These are phyloP conservation scores for Viola pubescens DNA, from an alignment of 441 rosid genomes.

Conservation along the genomic window DNA sequence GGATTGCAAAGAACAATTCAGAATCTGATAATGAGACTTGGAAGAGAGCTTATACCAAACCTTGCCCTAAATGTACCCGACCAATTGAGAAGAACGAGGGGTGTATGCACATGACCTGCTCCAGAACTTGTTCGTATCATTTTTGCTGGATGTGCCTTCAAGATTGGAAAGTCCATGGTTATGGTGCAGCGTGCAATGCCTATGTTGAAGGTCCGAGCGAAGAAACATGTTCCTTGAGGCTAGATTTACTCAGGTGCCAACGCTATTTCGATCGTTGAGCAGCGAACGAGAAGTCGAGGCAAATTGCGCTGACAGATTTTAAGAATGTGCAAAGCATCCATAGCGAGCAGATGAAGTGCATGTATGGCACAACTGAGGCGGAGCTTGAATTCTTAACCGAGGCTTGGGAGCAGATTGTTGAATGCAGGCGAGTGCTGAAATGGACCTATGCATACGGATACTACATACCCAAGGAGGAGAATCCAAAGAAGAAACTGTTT, in stretches of 20 bases:
- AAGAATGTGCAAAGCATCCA: constrained; percentile 28
- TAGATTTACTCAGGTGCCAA: not conserved
- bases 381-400: constrained; percentile 44
- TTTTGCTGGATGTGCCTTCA: constrained; percentile 70
- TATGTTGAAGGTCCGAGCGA: constrained; percentile 16
- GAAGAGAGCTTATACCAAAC: constrained; percentile 42
- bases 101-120: constrained; percentile 55
- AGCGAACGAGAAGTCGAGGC: constrained; percentile 4
- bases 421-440: constrained; percentile 59
- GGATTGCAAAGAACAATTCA: constrained; percentile 50
- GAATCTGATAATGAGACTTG: constrained; percentile 48
- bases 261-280: constrained; percentile 6
- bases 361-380: constrained; percentile 30
- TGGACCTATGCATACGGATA: constrained; percentile 75
- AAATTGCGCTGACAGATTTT: constrained; percentile 13
- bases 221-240: constrained; percentile 2
- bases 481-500: constrained; percentile 22
- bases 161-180: constrained; percentile 33
- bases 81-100: constrained; percentile 68
- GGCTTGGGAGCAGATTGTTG: constrained; percentile 70
- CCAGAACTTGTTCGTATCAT: constrained; percentile 35
- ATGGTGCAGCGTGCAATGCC: constrained; percentile 13
- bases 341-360: constrained; percentile 29
- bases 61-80: constrained; percentile 57
- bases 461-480: constrained; percentile 27